Evolutionary conservation across 495 filamentous ascomycete species (phyloP), one percentile per base, ranked within the genome.

Genomic region (Penicillium parvum): DNA sequence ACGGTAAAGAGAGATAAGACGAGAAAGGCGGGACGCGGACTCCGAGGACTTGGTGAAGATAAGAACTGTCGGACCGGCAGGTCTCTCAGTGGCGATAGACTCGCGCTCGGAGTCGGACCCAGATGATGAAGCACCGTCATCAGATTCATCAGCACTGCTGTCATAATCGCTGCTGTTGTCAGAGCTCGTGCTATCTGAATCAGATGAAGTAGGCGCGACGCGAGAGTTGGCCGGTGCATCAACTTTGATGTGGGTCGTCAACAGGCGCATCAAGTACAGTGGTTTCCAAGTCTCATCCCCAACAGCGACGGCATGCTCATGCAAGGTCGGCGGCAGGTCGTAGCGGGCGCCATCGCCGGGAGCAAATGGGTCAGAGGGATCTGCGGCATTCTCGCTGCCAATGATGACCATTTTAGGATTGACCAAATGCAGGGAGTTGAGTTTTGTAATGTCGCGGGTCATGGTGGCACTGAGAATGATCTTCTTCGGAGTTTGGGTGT

Each of bases 1-100:
- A 4, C 77, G 63, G 7, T 95, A 74, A 14, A 84, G 67, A 1
- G 71, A 63, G n/a, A 97, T 70, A 1, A 98, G 81, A 12, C 82
- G 83, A 2, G 83, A 77, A 10, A 98, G 77, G 30, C 92, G 84
- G 12, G 83, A 76, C 16, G 91, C 86, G 12, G 80, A 78, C 60
- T 95, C 87, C 55, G 88, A 96, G 40, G 82, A 88, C 43, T 86
- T 87, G 32, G 88, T 90, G 64, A 97, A 97, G 28, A 97, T 81
- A 17, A 98, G 72, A 9, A 84, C 79, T 1, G 64, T 68, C 9
- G 46, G 55, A 3, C 41, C 50, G 2, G 47, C 22, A 15, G 26
- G 12, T 16, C 51, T 25, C 5, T 44, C 45, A 7, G 26, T 4
- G 5, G 23, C 7, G 8, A 20, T 6, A 20, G n/a, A 8, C 18